Evolutionary conservation across 805 yeast genomes (phyloP), one percentile per base, ranked within the genome.

Genomic region (Nakazawaea holstii): DNA sequence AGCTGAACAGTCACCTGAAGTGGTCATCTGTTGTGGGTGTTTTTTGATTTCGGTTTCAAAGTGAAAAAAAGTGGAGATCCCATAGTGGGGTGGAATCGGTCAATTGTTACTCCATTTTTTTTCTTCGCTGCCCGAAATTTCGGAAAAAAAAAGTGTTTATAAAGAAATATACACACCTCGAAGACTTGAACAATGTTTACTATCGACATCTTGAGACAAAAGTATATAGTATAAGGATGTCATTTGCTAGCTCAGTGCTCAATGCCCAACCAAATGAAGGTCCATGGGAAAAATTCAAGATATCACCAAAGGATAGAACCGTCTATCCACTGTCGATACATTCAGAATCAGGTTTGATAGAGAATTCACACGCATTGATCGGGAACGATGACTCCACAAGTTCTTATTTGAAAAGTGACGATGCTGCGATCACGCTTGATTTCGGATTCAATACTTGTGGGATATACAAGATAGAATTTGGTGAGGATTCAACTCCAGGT

Each of bases 391-490:
- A n/a, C 10, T 10, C 28, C 8, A 28, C 33, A 6, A 24, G 29
- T 8, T 14, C 49, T 8, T 35, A 29, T 24, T 40, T 48, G 45
- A 39, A 48, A 35, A 45, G 51, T 39, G 40, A 35, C 11, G 51
- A 36, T 35, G 44, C 51, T 14, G 35, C 51, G 7, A 36, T 48
- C 10, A 45, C 49, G 4, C 36, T 48, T 36, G 51, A 48, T 36
- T 48, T 48, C 33, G 49, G 45, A 9, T 45, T 48, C 43, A 48
- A 48, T 30, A 48, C 51, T 11, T 48, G 51, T 42, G 51, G 51
- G 17, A 26, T 48, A 30, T 39, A 35, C 38, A 6, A 29, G 10
- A 40, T 48, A 9, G 51, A 48, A 26, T 45, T 48, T 15, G 51
- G 37, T 17, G 35, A 17, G 10, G 49, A 48, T 15, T 27, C 37